These are phyloP conservation scores for Mrakiaceae sp. DNA, from an alignment of 1,284 basidiomycete species.

Conservation along the genomic window DNA sequence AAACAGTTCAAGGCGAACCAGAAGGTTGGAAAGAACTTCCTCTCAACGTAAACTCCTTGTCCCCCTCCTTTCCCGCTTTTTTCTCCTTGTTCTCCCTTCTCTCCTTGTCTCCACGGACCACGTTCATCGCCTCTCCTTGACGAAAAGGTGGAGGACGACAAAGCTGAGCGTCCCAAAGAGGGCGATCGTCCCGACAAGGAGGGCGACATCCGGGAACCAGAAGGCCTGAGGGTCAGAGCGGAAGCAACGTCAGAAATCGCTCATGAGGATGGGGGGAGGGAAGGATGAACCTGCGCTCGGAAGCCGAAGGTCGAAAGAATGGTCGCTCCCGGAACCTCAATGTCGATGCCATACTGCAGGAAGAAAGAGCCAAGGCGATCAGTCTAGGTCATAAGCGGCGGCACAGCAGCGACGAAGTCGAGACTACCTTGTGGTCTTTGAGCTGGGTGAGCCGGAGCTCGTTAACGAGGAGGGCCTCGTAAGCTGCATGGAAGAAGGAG, in stretches of 20 bases:
- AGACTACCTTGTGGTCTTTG: conserved; percentile 70
- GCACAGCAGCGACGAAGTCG: not conserved
- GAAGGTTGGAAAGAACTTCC: too few species aligned
- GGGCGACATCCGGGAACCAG: conserved; percentile 86
- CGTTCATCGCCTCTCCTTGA: conserved; percentile 68
- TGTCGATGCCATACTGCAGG: conserved; percentile 72
- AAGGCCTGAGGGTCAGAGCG: conserved; percentile 50
- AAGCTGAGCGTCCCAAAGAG: conserved; percentile 63
- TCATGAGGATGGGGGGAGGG: not conserved
- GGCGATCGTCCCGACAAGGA: conserved; percentile 72
- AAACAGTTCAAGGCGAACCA: too few species aligned
- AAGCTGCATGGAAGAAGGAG: conserved; percentile 98
- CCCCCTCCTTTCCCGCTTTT: not conserved
- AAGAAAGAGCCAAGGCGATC: not conserved
- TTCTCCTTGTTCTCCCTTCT: not conserved
- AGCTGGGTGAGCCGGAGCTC: conserved; percentile 88
- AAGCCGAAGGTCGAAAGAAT: conserved; percentile 84
- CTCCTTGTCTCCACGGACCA: not conserved
- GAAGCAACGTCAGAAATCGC: not conserved
- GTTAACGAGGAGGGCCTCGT: conserved; percentile 90
- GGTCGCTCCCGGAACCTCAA: conserved; percentile 86
- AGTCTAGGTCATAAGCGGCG: not conserved
- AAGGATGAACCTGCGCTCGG: conserved; percentile 53
- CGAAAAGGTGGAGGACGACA: conserved; percentile 70
- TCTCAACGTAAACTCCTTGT: too few species aligned